Evolutionary conservation across 345 rosid genomes (phyloP).

Genomic region (Lenwebbia sp.): DNA sequence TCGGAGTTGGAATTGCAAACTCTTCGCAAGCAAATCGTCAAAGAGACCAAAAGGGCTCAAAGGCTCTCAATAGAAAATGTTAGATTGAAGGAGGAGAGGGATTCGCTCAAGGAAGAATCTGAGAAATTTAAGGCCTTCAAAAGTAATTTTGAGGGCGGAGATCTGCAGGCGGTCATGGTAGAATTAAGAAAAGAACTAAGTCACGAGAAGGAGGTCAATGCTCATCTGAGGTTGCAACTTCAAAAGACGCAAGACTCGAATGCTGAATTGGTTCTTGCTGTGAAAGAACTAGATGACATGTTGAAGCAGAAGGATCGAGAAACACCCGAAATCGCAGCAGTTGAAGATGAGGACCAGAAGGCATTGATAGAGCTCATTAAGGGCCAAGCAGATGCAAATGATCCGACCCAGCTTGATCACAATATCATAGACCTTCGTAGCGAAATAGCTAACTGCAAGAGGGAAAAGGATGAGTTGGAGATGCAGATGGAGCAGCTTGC

Average conservation of each 20-base stretch:
- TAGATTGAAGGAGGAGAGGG: constrained; percentile 23
- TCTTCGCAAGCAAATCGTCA: constrained; percentile 27
- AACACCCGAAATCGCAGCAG: neutral
- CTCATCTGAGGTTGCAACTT: constrained; percentile 23
- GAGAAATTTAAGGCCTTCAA: neutral
- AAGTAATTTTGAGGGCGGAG: constrained; percentile 6
- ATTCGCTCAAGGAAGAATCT: neutral
- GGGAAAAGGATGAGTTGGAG: constrained; percentile 34
- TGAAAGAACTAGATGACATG: constrained; percentile 29
- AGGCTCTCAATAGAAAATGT: constrained; percentile 20
- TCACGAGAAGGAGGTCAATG: constrained; percentile 24
- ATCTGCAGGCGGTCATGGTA: constrained; percentile 11
- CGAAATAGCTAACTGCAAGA: constrained; percentile 25
- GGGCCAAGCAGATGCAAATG: constrained; percentile 21
- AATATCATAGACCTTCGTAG: constrained; percentile 14
- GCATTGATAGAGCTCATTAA: constrained; percentile 31
- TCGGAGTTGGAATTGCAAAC: constrained; percentile 34
- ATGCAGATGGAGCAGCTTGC: constrained; percentile 49
- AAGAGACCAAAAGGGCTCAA: constrained; percentile 30
- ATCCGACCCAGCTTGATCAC: constrained; percentile 14
- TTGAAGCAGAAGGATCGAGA: constrained; percentile 20
- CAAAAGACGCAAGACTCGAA: constrained; percentile 36
- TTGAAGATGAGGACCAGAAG: constrained; percentile 36
- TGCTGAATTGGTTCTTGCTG: constrained; percentile 32
- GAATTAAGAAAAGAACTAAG: constrained; percentile 24